phyloP scores from a whole-genome alignment of 805 yeast species.

The Suhomyces pyralidae region DNA sequence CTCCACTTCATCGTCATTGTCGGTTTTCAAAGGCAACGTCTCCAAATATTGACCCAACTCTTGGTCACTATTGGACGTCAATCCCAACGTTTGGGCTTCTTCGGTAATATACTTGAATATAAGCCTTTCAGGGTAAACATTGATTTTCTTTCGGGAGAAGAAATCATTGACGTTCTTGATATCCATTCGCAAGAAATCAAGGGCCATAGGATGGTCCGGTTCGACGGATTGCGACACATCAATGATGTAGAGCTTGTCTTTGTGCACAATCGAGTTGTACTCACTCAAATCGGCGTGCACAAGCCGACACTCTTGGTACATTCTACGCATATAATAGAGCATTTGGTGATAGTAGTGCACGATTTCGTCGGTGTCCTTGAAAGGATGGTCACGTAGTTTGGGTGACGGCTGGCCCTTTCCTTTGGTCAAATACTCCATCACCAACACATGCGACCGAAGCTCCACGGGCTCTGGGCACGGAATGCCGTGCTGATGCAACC shows the following conservation, averaged over 20 bases:
- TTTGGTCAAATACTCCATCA: conserved; percentile 83
- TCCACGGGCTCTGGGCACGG: conserved; percentile 95
- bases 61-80: conserved; percentile 41
- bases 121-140: conserved; percentile 75
- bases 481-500: conserved; percentile 73
- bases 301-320: conserved; percentile 83
- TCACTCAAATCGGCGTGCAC: conserved; percentile 98
- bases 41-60: conserved; percentile 42
- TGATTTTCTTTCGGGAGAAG: conserved; percentile 67
- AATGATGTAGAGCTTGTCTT: conserved; percentile 74
- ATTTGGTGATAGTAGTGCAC: conserved; percentile 70
- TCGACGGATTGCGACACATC: conserved; percentile 98
- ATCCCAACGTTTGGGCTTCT: conserved; percentile 33
- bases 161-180: conserved; percentile 92
- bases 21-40: conserved; percentile 56
- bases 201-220: conserved; percentile 95
- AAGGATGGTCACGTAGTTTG: conserved; percentile 77
- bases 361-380: conserved; percentile 63
- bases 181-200: conserved; percentile 95
- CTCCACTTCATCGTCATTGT: conserved; percentile 52
- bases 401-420: conserved; percentile 93
- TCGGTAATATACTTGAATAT: conserved; percentile 76
- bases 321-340: conserved; percentile 77
- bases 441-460: conserved; percentile 82
- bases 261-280: conserved; percentile 85